Percentiles rank a stretch among this genome's conserved stretches.
phyloP scores from a whole-genome alignment of 768 basidiomycete species.

The Wakefieldia striispora region DNA sequence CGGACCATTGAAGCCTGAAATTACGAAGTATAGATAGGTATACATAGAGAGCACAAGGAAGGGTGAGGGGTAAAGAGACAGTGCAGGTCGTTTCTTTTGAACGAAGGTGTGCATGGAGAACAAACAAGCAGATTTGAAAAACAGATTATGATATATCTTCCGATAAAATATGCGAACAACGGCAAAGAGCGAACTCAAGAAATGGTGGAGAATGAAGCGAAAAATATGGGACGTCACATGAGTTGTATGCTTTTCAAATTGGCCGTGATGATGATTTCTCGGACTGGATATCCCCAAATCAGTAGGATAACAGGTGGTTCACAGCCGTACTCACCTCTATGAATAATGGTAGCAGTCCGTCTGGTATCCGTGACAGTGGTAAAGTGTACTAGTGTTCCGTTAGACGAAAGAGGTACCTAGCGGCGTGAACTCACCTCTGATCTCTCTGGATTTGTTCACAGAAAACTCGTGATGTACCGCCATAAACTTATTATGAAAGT shows the following conservation, averaged over 20 bases:
- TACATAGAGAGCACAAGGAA: constrained; percentile 12
- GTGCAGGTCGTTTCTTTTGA: constrained; percentile 11
- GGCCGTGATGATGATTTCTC: constrained; percentile 66
- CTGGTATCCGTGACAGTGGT: constrained; percentile 83
- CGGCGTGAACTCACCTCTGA: constrained; percentile 54
- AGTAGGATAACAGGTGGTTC: not conserved
- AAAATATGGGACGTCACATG: constrained; percentile 21
- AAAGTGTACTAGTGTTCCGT: constrained; percentile 55
- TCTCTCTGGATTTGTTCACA: constrained; percentile 68
- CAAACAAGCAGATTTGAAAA: constrained; percentile 11
- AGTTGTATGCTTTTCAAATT: constrained; percentile 57
- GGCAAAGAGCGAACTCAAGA: constrained; percentile 9
- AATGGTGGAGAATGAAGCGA: constrained; percentile 1
- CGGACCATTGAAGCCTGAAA: constrained; percentile 1
- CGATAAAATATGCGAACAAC: constrained; percentile 16
- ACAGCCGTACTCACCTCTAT: constrained; percentile 51
- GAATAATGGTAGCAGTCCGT: constrained; percentile 70
- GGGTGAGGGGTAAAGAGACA: constrained; percentile 9
- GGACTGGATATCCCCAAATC: constrained; percentile 40
- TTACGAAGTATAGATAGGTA: constrained; percentile 24
- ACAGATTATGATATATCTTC: constrained; percentile 15
- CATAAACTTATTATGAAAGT: constrained; percentile 72
- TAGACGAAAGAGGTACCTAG: constrained; percentile 1
- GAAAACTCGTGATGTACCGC: constrained; percentile 65
- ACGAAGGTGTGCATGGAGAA: too few relatives aligned